These are phyloP conservation scores for Panaeolus papilionaceus DNA, from an alignment of 768 basidiomycete genomes.

Conservation along the genomic window DNA sequence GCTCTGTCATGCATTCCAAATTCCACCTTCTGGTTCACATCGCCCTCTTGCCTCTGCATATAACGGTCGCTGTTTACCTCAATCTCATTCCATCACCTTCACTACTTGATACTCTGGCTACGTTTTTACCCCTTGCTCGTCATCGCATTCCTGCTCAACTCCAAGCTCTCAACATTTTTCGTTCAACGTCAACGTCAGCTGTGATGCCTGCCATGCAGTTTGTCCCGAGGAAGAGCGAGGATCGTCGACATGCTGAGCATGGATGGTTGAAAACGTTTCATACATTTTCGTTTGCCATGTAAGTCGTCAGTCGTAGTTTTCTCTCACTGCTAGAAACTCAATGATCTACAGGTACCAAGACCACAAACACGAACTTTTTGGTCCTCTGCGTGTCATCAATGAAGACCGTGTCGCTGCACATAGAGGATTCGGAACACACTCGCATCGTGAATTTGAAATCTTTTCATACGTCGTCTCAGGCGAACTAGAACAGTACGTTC, in stretches of 20 bases:
- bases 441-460: slow-evolving; percentile 88
- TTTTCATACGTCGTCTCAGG: slow-evolving; percentile 88
- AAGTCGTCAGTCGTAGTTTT: slow-evolving; percentile 31
- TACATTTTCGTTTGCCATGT: slow-evolving; percentile 80
- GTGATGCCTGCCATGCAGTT: slow-evolving; percentile 44
- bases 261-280: slow-evolving; percentile 91
- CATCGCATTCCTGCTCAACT: not conserved
- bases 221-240: slow-evolving; percentile 60
- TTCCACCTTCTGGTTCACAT: slow-evolving; percentile 42
- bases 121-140: slow-evolving; percentile 41
- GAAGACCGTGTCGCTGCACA: slow-evolving; percentile 83
- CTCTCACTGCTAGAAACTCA: slow-evolving; percentile 18
- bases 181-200: slow-evolving; percentile 12
- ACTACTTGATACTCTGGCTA: slow-evolving; percentile 42
- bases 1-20: slow-evolving; percentile 44
- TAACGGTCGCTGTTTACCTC: slow-evolving; percentile 45
- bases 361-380: slow-evolving; percentile 60
- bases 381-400: slow-evolving; percentile 87
- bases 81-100: slow-evolving; percentile 36
- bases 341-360: slow-evolving; percentile 61
- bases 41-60: slow-evolving; percentile 46
- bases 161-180: not conserved
- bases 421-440: slow-evolving; percentile 87
- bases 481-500: slow-evolving; percentile 54
- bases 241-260: slow-evolving; percentile 78